Base-by-base conservation (phyloP, 495 filamentous ascomycete genomes). In the Neurospora terricola region DNA sequence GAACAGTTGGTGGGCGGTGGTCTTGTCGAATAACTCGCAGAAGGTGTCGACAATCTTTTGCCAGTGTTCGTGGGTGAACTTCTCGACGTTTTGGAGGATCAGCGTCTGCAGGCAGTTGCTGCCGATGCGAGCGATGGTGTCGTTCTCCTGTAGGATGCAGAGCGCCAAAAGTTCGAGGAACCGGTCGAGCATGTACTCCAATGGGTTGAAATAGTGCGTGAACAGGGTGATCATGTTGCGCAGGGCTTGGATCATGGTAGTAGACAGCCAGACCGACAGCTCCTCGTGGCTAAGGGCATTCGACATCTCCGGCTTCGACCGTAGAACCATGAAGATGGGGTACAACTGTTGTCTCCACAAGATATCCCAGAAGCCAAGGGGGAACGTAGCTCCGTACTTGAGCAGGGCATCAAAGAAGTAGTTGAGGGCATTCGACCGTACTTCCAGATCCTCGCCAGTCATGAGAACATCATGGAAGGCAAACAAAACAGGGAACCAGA, bases 391-490 rank as follows among this genome's bases (percentile, higher is more conserved):
- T 66, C 96, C 96, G 75, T 98, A 94, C 48, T 90, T 88, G 54
- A 96, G 91, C 5, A 99, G 85, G 0, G 93, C 93, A 54, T 98
- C 95, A 74, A 99, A 99, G 70, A 99, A 91, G 80, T 98, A 98
- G 71, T 92, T 95, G 62, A 98, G 88, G 5, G 96, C 96, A 74
- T 94, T 94, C 54, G 94, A 97, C 74, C 96, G 90, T 66, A 97
- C 94, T 80, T 99, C 96, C n/a, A 99, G 87, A 79, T 99, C 96
- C 80, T 98, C 96, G 3, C 96, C 96, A 38, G 96, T 99, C 96
- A 99, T 99, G 27, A 99, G 85, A 27, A 98, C 94, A 82, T 99
- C 96, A 81, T 99, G 96, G 84, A 98, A 98, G 7, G 96, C 94
- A 79, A 98, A 98, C 14, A 99, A 86, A 38, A 99, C 91, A 0